Conservation (phyloP, 805 yeast species). For the Saccharomycopsis sp. region DNA sequence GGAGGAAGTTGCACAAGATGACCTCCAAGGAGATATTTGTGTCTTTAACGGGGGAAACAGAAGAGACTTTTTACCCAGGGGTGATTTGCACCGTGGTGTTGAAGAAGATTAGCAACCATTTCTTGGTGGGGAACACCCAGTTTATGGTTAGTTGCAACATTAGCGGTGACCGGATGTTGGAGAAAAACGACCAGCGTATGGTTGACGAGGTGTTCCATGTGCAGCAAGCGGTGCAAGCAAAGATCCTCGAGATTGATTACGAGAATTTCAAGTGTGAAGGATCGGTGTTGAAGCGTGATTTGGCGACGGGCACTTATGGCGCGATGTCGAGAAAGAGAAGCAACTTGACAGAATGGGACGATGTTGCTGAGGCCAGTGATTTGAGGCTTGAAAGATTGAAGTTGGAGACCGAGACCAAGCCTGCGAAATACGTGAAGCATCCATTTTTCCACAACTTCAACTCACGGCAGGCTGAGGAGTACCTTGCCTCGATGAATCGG, state of each 20-base stretch:
- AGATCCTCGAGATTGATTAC: constrained; percentile 60
- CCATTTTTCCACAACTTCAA: constrained; percentile 82
- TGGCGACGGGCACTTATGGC: constrained; percentile 27
- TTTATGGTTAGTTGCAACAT: constrained; percentile 57
- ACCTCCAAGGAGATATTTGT: constrained; percentile 70
- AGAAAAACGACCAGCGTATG: constrained; percentile 38
- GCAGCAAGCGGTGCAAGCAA: constrained; percentile 86
- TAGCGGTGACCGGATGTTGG: constrained; percentile 37
- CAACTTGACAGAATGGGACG: constrained; percentile 71
- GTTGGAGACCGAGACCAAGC: constrained; percentile 57
- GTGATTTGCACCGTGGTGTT: constrained; percentile 68
- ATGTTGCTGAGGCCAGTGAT: constrained; percentile 64
- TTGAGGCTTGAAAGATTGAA: constrained; percentile 45
- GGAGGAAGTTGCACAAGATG: constrained; percentile 60
- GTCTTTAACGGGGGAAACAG: constrained; percentile 81
- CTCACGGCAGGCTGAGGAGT: constrained; percentile 85
- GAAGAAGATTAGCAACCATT: constrained; percentile 46
- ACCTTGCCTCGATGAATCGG: constrained; percentile 74
- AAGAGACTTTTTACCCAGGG: constrained; percentile 57
- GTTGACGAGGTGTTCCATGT: constrained; percentile 37
- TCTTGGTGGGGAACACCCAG: constrained; percentile 37
- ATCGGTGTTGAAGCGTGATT: constrained; percentile 58
- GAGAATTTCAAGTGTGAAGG: constrained; percentile 66
- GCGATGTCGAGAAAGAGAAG: constrained; percentile 29
- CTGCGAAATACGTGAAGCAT: constrained; percentile 78